These are phyloP conservation scores for Mycena indigotica DNA, from an alignment of 768 basidiomycete species.

Conservation along the genomic window DNA sequence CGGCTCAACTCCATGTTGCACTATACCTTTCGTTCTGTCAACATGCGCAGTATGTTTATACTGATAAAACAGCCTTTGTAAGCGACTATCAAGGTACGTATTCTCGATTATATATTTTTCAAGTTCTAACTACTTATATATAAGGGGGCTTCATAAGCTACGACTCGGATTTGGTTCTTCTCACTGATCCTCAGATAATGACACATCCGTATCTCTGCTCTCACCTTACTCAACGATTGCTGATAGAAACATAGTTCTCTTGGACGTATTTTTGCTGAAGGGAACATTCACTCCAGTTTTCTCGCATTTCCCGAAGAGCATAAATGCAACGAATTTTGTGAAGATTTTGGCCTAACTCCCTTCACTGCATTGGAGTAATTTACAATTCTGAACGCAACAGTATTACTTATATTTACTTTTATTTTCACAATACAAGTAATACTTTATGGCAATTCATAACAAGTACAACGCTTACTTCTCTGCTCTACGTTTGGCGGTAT, in stretches of 20 bases:
- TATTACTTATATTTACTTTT: no score
- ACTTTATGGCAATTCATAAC: no score
- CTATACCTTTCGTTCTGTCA: background rate
- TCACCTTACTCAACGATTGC: background rate
- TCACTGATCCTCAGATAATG: background rate
- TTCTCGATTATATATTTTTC: background rate
- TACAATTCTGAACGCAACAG: no score
- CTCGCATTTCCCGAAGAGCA: background rate
- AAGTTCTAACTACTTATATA: background rate
- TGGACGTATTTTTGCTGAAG: background rate
- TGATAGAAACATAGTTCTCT: background rate
- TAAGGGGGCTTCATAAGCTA: background rate
- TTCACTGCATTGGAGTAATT: no score
- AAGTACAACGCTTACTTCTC: no score
- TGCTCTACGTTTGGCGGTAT: no score
- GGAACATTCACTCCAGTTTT: background rate
- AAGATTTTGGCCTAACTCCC: background rate
- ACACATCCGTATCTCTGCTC: background rate
- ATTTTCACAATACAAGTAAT: no score
- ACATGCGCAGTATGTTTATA: background rate
- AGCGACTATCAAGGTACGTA: background rate
- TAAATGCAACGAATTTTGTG: background rate
- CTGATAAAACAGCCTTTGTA: background rate
- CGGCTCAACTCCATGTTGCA: background rate
- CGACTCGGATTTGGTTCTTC: background rate